Base-by-base conservation (phyloP, 306 rosid genomes). In the Prosopis cineraria region DNA sequence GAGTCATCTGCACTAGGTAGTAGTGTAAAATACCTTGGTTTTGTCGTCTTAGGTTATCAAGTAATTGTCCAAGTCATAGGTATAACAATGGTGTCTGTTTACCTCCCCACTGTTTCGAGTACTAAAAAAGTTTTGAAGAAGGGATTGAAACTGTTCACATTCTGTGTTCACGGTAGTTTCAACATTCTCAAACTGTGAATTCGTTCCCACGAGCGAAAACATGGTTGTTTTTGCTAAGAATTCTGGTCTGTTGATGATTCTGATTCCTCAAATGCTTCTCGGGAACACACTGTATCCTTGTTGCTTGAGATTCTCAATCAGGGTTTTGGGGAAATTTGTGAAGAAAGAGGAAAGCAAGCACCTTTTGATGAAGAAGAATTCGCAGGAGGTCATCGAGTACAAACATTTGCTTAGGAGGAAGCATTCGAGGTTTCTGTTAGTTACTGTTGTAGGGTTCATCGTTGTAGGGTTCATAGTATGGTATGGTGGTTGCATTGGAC, bases 161-260 rank as follows among this genome's bases (percentile, higher is more conserved):
- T 84, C 88, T 4, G 14, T 84, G 17, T 89, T 89, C 67, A 80
- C 87, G 2, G 48, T 78, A 10, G 90, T 91, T 70, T 91, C 97
- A 4, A 86, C 92, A 10, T 91, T 91, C 66, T 63, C 90, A 10
- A 89, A 78, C 7, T 89, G 97, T 79, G 97, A 92, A 2, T 89
- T 79, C 44, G 48, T 91, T n/a, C 97, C 94, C 4, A 91, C 94
- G 12, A 91, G 85, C n/a, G 97, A 91, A 25, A 91, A 89, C 84
- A 88, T 89, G 97, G 7, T 86, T 17, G 86, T 85, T 10, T 91
- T 88, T 65, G 70, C 68, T 7, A 59, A 70, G 37, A 86, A 91
- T 52, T 86, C 88, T 0, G 92, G 87, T 27, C 81, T 89, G 16
- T 81, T 88, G 11, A 56, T 91, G 0, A 79, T 91, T 25, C 80